Evolutionary conservation across 129 eudicot species (phyloP).

Genomic region (Arctium lappa): DNA sequence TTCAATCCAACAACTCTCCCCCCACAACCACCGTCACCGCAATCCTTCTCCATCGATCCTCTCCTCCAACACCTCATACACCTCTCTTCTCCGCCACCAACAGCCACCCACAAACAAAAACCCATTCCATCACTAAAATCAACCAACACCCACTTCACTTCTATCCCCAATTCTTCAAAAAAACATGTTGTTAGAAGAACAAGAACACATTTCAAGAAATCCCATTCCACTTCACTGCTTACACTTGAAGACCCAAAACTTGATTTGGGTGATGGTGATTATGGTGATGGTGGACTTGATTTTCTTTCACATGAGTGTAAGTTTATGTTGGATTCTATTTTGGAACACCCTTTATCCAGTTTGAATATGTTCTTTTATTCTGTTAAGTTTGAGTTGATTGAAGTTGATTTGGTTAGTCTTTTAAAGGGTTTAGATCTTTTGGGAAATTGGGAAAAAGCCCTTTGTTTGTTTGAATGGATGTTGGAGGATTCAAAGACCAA

Average conservation of each 20-base stretch:
- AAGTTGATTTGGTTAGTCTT: conserved; percentile 60
- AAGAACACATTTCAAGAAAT: conserved; percentile 28
- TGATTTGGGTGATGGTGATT: background rate
- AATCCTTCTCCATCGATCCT: conserved; percentile 56
- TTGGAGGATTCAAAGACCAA: conserved; percentile 29
- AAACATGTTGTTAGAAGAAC: background rate
- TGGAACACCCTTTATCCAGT: conserved; percentile 47
- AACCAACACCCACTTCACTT: conserved; percentile 27
- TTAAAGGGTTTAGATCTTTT: conserved; percentile 71
- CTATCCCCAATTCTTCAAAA: conserved; percentile 27
- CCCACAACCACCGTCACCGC: conserved; percentile 41
- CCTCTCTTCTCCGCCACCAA: conserved; percentile 51
- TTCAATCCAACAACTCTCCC: conserved; percentile 64
- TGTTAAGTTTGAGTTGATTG: conserved; percentile 49
- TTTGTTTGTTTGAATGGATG: conserved; percentile 82
- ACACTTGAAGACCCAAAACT: conserved; percentile 31
- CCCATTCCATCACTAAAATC: conserved; percentile 9
- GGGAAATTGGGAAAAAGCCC: conserved; percentile 66
- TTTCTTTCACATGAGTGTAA: conserved; percentile 61
- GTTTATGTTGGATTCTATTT: conserved; percentile 52
- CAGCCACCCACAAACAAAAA: conserved; percentile 35
- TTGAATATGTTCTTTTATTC: conserved; percentile 52
- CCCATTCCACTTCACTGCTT: conserved; percentile 11
- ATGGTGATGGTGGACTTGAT: conserved; percentile 45
- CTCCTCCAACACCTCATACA: conserved; percentile 65